Base-by-base conservation (phyloP, 176 grass and related monocot species). In the Zea luxurians region DNA sequence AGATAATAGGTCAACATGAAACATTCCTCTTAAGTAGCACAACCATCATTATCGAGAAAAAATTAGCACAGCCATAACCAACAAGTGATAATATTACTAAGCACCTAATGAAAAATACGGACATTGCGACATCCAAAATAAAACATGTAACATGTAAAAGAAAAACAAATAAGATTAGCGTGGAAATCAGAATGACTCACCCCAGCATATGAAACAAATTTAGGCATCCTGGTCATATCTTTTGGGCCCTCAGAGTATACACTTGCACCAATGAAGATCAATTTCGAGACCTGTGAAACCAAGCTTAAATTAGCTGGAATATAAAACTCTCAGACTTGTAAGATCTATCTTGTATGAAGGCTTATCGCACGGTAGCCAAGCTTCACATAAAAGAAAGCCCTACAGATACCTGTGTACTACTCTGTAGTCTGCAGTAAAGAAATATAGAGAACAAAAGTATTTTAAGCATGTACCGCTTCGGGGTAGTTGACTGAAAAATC, bases 251-350 rank as follows among this genome's bases (percentile, higher is more conserved):
- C 86, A 60, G 91, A 12, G 78, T 90, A 92, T 38, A 98, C 89
- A 88, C 95, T 98, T 80, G 95, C 95, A 85, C 84, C 70, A 50
- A 98, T 88, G 54, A 98, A 92, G 20, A 98, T 85, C 86, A 98
- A 46, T 80, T 92, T 94, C 47, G 91, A 92, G 37, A 98, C 92
- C 96, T 98, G 67, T 20, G 2, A 45, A 58, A 68, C 74, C 40
- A 76, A 66, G 45, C 13, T 66, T 63, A 63, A 37, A 68, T 70
- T 44, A 70, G 36, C 65, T 73, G 38, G 27, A 80, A 36, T 36
- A 64, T 36, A 82, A 80, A 71, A 79, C 8, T 73, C 58, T 35
- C 13, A 59, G 37, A 58, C 17, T 37, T 61, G 42, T 66, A 47
- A 10, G 13, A 20, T 49, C 47, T 66, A 4, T 55, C 48, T 16